phyloP scores from a whole-genome alignment of 2,329 filamentous ascomycete genomes.

The Aspergillus neoniger region DNA sequence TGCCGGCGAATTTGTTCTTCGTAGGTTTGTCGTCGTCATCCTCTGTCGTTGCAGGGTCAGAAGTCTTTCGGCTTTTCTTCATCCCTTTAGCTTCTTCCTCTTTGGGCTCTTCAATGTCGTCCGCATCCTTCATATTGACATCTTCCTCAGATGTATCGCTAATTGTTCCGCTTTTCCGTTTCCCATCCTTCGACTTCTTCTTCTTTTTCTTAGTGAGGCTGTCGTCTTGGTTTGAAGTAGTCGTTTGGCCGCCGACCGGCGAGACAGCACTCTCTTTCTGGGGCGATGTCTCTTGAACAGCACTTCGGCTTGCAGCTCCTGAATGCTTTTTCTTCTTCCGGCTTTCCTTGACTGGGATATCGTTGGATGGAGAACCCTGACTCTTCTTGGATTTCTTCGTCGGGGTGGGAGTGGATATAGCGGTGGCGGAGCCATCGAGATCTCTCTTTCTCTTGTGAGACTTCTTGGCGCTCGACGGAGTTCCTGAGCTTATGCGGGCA shows the following conservation, averaged over 20 bases:
- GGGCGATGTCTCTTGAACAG: constrained; percentile 35
- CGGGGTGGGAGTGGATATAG: constrained; percentile 32
- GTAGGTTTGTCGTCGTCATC: constrained; percentile 21
- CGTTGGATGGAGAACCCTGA: constrained; percentile 20
- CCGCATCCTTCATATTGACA: constrained; percentile 30
- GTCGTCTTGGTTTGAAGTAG: constrained; percentile 27
- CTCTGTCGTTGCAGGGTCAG: constrained; percentile 24
- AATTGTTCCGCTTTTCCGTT: constrained; percentile 34
- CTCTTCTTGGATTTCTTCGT: constrained; percentile 42
- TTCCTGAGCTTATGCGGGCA: constrained; percentile 28
- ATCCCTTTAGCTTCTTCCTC: constrained; percentile 6
- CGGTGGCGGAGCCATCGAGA: constrained; percentile 25
- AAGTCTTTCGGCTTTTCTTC: constrained; percentile 9
- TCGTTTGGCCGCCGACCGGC: constrained; percentile 28
- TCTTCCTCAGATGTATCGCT: constrained; percentile 16
- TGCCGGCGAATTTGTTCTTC: constrained; percentile 38
- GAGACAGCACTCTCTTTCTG: constrained; percentile 33
- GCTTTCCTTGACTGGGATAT: constrained; percentile 33
- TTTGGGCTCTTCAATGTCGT: constrained; percentile 23
- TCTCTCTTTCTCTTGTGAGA: constrained; percentile 40
- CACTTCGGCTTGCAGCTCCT: constrained; percentile 26
- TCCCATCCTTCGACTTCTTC: constrained; percentile 41
- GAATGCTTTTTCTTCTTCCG: constrained; percentile 29
- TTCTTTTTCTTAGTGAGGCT: constrained; percentile 19
- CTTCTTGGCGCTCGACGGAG: constrained; percentile 26